Percentiles rank a stretch among this genome's conserved stretches.
phyloP scores from a whole-genome alignment of 331 rosid species.

The Stylosanthes scabra region DNA sequence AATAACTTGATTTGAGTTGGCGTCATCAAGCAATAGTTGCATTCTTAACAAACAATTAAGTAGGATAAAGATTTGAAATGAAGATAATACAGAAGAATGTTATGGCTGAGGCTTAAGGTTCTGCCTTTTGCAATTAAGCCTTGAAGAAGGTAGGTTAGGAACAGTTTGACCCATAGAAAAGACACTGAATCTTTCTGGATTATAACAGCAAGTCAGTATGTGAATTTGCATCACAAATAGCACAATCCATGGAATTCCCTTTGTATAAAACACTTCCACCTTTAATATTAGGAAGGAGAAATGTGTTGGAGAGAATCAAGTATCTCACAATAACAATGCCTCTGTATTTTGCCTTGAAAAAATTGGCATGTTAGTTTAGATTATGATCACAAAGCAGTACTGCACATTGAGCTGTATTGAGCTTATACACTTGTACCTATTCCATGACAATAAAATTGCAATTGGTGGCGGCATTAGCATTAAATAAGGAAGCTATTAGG shows the following conservation, averaged over 20 bases:
- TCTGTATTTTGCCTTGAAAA: not conserved
- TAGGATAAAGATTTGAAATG: not conserved
- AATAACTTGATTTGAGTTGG: not conserved
- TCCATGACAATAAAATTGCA: constrained; percentile 15
- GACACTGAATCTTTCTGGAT: not conserved
- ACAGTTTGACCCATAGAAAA: constrained; percentile 17
- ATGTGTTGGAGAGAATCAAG: constrained; percentile 9
- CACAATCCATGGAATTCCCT: constrained; percentile 8
- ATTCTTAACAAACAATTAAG: constrained; percentile 10
- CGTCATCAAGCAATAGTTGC: not conserved
- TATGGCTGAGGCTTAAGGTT: not conserved
- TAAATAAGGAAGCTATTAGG: constrained; percentile 1
- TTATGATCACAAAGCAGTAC: not conserved
- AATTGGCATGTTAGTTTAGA: not conserved
- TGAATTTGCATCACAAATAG: constrained; percentile 11
- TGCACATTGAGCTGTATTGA: not conserved
- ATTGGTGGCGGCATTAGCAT: constrained; percentile 2
- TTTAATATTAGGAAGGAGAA: constrained; percentile 19
- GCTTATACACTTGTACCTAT: constrained; percentile 21
- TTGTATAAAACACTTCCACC: constrained; percentile 5
- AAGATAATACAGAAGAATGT: not conserved
- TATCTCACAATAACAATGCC: constrained; percentile 19
- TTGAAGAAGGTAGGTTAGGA: not conserved
- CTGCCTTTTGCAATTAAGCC: not conserved
- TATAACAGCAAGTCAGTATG: not conserved